Conservation (phyloP, 495 filamentous ascomycete species). For the Hypoxylon fuscum region DNA sequence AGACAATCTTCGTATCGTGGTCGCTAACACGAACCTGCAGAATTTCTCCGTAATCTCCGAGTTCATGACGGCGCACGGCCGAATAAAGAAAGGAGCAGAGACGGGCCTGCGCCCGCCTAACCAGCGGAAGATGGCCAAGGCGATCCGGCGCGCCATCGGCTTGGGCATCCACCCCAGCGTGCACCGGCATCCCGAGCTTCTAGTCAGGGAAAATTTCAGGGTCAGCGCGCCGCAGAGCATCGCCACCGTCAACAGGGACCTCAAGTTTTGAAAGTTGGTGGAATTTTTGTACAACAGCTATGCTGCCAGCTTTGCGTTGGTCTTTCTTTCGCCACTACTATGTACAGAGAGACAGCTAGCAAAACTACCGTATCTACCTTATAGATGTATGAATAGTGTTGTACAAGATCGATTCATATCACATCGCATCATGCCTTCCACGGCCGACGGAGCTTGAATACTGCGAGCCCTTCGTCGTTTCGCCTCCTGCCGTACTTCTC, state of each 20-base stretch:
- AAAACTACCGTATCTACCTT: slow-evolving; percentile 32
- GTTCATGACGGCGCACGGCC: slow-evolving; percentile 82
- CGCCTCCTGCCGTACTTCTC: slow-evolving; percentile 49
- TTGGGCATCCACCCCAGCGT: slow-evolving; percentile 92
- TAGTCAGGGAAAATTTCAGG: slow-evolving; percentile 51
- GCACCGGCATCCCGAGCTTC: slow-evolving; percentile 89
- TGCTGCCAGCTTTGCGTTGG: slow-evolving; percentile 26
- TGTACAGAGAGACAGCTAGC: slow-evolving; percentile 39
- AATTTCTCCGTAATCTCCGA: slow-evolving; percentile 95
- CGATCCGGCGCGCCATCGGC: slow-evolving; percentile 85
- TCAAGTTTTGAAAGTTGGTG: slow-evolving; percentile 1
- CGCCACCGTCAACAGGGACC: slow-evolving; percentile 8
- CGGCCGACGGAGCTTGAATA: slow-evolving; percentile 54
- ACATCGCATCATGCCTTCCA: slow-evolving; percentile 51
- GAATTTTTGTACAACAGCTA: slow-evolving; percentile 24
- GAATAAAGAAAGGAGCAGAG: slow-evolving; percentile 75
- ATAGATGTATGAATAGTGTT: slow-evolving; percentile 43
- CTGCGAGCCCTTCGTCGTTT: slow-evolving; percentile 48
- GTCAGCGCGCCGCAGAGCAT: slow-evolving; percentile 28
- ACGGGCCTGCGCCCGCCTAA: slow-evolving; percentile 89
- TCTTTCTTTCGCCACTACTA: slow-evolving; percentile 25
- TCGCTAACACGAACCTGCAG: slow-evolving; percentile 55
- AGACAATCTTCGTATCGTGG: slow-evolving; percentile 1
- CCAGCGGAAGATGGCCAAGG: slow-evolving; percentile 91
- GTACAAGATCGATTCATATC: slow-evolving; percentile 39